Conservation (phyloP, 768 basidiomycete genomes). For the Boletus huronensis region DNA sequence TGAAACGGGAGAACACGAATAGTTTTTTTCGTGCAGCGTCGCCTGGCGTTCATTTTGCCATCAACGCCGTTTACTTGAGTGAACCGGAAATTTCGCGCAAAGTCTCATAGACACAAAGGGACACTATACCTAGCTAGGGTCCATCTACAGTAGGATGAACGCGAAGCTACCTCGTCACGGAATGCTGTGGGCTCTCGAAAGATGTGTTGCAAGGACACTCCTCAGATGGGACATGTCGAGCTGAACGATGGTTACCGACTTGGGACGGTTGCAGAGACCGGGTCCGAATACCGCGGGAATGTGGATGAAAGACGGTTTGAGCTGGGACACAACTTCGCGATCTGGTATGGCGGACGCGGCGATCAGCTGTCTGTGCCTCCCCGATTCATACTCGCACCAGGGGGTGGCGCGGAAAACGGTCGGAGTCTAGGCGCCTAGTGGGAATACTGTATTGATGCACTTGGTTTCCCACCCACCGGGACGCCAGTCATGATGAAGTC, state of each 20-base stretch:
- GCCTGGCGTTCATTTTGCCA: conserved; percentile 3
- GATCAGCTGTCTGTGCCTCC: conserved; percentile 25
- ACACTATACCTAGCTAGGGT: conserved; percentile 9
- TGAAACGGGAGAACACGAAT: background rate
- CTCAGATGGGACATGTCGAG: background rate
- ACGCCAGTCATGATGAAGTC: background rate
- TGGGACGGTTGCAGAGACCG: background rate
- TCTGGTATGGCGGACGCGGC: conserved; percentile 18
- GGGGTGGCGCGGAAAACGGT: conserved; percentile 15
- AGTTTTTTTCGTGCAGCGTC: background rate
- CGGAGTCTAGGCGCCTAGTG: conserved; percentile 1
- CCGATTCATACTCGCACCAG: conserved; percentile 18
- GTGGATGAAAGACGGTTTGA: background rate
- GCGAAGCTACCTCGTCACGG: background rate
- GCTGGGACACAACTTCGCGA: background rate
- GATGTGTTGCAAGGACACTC: too few relatives aligned
- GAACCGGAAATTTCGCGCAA: conserved; percentile 13
- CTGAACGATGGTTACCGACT: background rate
- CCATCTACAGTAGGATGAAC: background rate
- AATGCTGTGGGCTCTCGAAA: background rate
- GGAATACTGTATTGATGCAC: background rate
- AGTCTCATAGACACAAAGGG: background rate
- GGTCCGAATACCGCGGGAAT: conserved; percentile 19
- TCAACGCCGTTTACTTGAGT: conserved; percentile 19
- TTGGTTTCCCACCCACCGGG: conserved; percentile 4